Evolutionary conservation across 768 basidiomycete genomes (phyloP).

Genomic region (Leccinum truebloodii): DNA sequence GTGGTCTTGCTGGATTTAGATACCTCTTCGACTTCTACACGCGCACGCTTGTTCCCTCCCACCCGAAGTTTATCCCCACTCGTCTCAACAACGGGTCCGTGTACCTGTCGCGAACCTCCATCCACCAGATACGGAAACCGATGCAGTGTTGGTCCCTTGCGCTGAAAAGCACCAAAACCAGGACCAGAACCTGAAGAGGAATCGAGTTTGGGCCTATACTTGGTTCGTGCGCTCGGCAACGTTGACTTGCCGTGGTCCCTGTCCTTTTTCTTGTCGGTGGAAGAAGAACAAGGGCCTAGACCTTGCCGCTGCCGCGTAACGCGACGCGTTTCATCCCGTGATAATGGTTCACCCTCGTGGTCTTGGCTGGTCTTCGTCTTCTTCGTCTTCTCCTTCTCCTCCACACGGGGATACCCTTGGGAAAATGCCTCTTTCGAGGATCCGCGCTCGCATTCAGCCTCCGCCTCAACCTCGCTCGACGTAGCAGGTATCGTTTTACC

Average conservation of each 20-base stretch:
- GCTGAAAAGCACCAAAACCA: background rate
- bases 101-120: constrained; percentile 12
- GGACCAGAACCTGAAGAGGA: background rate
- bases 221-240: constrained; percentile 31
- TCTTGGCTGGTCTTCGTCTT: background rate
- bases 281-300: background rate
- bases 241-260: constrained; percentile 4
- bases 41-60: background rate
- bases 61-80: constrained; percentile 7
- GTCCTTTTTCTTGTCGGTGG: background rate
- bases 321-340: constrained; percentile 8
- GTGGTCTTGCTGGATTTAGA: background rate
- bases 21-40: background rate
- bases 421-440: constrained; percentile 19
- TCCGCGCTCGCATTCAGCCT: constrained; percentile 13
- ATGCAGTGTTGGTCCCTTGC: constrained; percentile 20
- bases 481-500: constrained; percentile 25
- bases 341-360: constrained; percentile 10
- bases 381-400: background rate
- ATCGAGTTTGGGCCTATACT: constrained; percentile 27
- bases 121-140: constrained; percentile 23
- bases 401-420: constrained; percentile 5
- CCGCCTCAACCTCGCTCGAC: background rate
- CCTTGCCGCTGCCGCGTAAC: background rate
- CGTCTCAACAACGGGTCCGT: background rate